These are phyloP conservation scores for Turritis glabra DNA, from an alignment of 345 rosid species.

Conservation along the genomic window DNA sequence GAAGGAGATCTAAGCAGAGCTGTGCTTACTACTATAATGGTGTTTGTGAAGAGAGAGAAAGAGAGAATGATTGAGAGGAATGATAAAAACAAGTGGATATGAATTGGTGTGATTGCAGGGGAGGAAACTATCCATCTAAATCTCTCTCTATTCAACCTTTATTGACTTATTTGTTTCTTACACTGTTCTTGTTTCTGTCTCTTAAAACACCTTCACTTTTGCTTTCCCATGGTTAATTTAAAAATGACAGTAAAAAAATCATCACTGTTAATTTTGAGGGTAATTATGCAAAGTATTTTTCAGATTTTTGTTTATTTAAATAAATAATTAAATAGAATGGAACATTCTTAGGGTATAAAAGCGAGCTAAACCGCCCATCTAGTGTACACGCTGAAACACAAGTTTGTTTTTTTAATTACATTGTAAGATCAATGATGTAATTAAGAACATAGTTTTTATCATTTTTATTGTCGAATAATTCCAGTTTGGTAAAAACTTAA, in stretches of 20 bases:
- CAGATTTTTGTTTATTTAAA: too few species aligned
- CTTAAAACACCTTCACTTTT: not conserved
- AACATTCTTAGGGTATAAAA: too few species aligned
- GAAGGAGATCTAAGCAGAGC: constrained; percentile 27
- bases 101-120: constrained; percentile 22
- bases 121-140: constrained; percentile 17
- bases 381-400: too few species aligned
- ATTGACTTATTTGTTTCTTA: constrained; percentile 28
- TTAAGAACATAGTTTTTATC: too few species aligned
- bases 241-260: not conserved
- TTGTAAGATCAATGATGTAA: too few species aligned
- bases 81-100: constrained; percentile 41
- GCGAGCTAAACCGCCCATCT: too few species aligned
- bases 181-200: constrained; percentile 20
- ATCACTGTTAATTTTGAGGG: not conserved
- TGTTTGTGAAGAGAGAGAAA: constrained; percentile 10
- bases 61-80: constrained; percentile 32
- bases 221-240: not conserved
- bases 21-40: constrained; percentile 13
- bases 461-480: too few species aligned
- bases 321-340: too few species aligned
- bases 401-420: too few species aligned
- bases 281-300: not conserved
- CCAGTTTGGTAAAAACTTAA: too few species aligned
- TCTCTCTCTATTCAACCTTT: constrained; percentile 28